A percentile compares a stretch with the other conserved stretches of the same genome.
These are phyloP conservation scores for Kluyveromyces starmeri DNA, from an alignment of 805 yeast genomes.

Conservation along the genomic window DNA sequence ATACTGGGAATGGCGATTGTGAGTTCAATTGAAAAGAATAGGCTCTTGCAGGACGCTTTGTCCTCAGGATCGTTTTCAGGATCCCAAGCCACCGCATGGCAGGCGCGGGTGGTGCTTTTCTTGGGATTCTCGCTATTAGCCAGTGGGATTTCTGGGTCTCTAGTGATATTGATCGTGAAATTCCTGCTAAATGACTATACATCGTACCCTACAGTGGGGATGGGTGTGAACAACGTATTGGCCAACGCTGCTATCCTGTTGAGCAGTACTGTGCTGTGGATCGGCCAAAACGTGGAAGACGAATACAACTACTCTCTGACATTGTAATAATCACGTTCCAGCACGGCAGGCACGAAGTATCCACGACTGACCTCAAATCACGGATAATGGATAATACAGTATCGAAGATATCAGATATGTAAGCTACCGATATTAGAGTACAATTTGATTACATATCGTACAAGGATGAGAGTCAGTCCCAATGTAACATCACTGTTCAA, in stretches of 20 bases:
- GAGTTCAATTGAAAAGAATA: constrained; percentile 38
- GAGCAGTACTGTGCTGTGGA: constrained; percentile 85
- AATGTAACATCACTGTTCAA: no score
- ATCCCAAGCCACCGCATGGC: constrained; percentile 68
- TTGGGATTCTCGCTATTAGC: constrained; percentile 89
- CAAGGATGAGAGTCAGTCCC: no score
- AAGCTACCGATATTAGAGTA: no score
- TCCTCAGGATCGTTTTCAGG: constrained; percentile 27
- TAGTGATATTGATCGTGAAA: constrained; percentile 79
- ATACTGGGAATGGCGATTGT: constrained; percentile 79
- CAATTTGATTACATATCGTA: no score
- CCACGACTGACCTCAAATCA: no score
- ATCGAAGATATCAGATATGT: no score
- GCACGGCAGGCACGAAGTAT: no score
- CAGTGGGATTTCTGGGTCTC: constrained; percentile 88
- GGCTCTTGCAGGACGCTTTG: constrained; percentile 31
- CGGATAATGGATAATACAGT: no score
- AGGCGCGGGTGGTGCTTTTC: constrained; percentile 82
- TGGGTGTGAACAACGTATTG: constrained; percentile 86
- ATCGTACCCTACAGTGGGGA: constrained; percentile 79
- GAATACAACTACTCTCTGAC: constrained; percentile 91
- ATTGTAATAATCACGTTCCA: no score
- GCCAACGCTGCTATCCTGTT: constrained; percentile 73
- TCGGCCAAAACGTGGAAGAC: constrained; percentile 92
- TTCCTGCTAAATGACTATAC: constrained; percentile 68